Evolutionary conservation across 768 basidiomycete genomes (phyloP), one percentile per base, ranked within the genome.

Genomic region (Kwoniella pini): DNA sequence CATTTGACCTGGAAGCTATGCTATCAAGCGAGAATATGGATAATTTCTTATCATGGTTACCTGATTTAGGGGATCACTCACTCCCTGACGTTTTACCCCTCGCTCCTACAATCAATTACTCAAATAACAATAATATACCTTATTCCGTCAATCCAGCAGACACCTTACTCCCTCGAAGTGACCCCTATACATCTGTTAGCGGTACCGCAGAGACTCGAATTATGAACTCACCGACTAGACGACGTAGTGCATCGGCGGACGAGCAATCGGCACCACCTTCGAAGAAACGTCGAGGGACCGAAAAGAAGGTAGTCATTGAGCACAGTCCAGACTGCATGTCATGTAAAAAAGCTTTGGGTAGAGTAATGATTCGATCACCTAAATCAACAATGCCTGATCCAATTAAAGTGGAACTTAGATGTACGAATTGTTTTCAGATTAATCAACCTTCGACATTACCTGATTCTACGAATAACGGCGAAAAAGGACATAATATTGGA

Each of bases 1-100:
- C 71, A 1, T 70, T 70, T 51, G 71, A 72, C 50, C 64, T 72
- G 11, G 65, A 72, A 51, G 71, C 71, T 17, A 65, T 72, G 50
- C 38, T 69, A 24, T 65, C 66, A 45, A 49, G 36, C 27, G 40
- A 65, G 22, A 66, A 65, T 36, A 45, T 74, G 22, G 67, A 74
- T 26, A 63, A 51, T 24, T 51, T 69, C 42, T 63, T 74, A 43
- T 66, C 68, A 15, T 74, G 72, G 72, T 30, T 74, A n/a, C 69
- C 72, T 13, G 67, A 70, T 54, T 56, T 67, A 15, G 62, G 61
- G 40, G 27, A 62, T 28, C 24, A 52, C 36, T 26, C 49, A 19
- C 52, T 49, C 13, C 48, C 33, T 28, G 57, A 59, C 15, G 9
- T 26, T 7, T 22, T 46, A 17, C 40, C 42, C 10, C 51, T 49